phyloP scores from a whole-genome alignment of 2,329 filamentous ascomycete genomes.

The Domatiomyces catenatus region DNA sequence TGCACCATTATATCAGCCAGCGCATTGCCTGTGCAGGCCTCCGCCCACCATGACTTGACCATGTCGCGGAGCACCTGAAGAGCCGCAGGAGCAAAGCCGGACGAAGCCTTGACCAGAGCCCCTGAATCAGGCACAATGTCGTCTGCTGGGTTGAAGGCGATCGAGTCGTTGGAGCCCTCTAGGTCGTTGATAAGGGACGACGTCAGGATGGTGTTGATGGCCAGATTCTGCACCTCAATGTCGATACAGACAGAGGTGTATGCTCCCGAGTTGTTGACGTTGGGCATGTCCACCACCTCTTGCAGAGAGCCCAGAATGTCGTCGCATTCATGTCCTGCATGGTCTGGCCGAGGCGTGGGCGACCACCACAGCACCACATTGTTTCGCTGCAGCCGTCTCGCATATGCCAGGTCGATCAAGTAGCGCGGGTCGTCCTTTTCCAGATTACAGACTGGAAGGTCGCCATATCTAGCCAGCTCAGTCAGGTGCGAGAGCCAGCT shows the following conservation, averaged over 20 bases:
- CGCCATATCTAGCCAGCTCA: constrained; percentile 76
- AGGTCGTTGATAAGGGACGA: constrained; percentile 94
- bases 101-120: constrained; percentile 45
- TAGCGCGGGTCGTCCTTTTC: constrained; percentile 89
- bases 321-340: constrained; percentile 89
- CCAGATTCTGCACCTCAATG: constrained; percentile 78
- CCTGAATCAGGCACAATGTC: constrained; percentile 48
- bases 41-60: constrained; percentile 97
- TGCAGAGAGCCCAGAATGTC: constrained; percentile 61
- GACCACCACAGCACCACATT: constrained; percentile 98
- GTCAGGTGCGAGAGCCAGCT: constrained; percentile 83
- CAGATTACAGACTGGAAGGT: constrained; percentile 87
- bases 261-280: constrained; percentile 80
- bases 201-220: constrained; percentile 94
- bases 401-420: constrained; percentile 91
- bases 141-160: constrained; percentile 66
- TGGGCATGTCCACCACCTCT: constrained; percentile 84
- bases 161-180: constrained; percentile 64
- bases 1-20: constrained; percentile 98
- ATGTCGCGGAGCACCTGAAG: constrained; percentile 87
- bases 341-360: constrained; percentile 67
- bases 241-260: constrained; percentile 96
- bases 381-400: constrained; percentile 72
- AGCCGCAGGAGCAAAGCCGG: constrained; percentile 81
- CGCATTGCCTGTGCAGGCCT: constrained; percentile 73